A percentile compares a stretch with the other conserved stretches of the same genome.
These are phyloP conservation scores for Mercurialis annua DNA, from an alignment of 345 rosid genomes.

Conservation along the genomic window DNA sequence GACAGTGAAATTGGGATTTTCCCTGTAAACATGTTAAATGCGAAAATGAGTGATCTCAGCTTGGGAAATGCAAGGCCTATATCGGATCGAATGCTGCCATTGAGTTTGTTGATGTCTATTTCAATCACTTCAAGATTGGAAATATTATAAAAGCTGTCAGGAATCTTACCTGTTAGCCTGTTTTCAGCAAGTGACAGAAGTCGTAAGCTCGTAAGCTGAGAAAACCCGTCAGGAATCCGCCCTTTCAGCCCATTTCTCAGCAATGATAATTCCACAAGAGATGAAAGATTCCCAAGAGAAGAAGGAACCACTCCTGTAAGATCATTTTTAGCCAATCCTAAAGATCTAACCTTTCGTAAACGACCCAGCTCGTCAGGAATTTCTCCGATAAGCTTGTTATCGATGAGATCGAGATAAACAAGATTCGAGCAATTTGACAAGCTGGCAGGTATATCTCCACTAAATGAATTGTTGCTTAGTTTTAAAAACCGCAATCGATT, in stretches of 20 bases:
- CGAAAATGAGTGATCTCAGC: background rate
- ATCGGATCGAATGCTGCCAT: too few species aligned
- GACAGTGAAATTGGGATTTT: background rate
- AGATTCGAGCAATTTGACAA: constrained; percentile 27
- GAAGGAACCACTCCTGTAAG: background rate
- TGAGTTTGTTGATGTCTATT: too few species aligned
- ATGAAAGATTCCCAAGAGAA: background rate
- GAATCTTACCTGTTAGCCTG: background rate
- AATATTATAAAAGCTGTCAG: too few species aligned
- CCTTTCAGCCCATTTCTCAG: background rate
- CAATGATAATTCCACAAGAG: background rate
- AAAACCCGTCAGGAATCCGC: background rate
- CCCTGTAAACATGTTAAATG: background rate
- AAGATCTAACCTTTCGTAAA: constrained; percentile 13
- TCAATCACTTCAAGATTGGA: too few species aligned
- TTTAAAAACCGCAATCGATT: constrained; percentile 16
- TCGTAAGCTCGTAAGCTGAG: background rate
- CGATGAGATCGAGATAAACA: constrained; percentile 7
- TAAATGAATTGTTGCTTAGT: constrained; percentile 18
- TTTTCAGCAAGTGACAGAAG: background rate
- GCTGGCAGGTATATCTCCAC: constrained; percentile 27
- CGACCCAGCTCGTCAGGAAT: constrained; percentile 28
- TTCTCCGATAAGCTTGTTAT: constrained; percentile 27
- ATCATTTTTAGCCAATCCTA: background rate
- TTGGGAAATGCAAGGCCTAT: background rate